These are phyloP conservation scores for Heritiera fomes DNA, from an alignment of 345 rosid species.

Conservation along the genomic window DNA sequence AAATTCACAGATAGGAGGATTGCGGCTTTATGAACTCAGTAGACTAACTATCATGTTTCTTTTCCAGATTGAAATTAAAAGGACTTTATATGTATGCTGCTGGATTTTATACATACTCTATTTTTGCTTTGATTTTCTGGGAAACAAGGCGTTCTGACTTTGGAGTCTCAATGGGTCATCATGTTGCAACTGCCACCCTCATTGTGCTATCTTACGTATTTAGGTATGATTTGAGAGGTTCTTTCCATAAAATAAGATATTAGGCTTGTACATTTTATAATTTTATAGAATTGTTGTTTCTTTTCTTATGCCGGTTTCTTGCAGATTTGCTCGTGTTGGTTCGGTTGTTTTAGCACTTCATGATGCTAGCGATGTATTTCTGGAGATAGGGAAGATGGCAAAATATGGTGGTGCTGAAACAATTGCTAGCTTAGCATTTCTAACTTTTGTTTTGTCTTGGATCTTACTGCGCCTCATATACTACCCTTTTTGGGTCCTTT, in stretches of 20 bases:
- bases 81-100: slow-evolving; percentile 85
- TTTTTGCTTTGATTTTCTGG: slow-evolving; percentile 95
- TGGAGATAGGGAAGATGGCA: slow-evolving; percentile 97
- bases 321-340: slow-evolving; percentile 91
- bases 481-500: slow-evolving; percentile 94
- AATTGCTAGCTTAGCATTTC: slow-evolving; percentile 69
- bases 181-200: slow-evolving; percentile 76
- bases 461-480: slow-evolving; percentile 81
- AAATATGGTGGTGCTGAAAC: slow-evolving; percentile 85
- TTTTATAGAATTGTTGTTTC: not conserved
- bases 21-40: slow-evolving; percentile 17
- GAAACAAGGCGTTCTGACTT: slow-evolving; percentile 99
- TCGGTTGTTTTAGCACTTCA: slow-evolving; percentile 92
- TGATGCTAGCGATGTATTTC: slow-evolving; percentile 90
- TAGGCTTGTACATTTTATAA: not conserved
- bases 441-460: slow-evolving; percentile 89
- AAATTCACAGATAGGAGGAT: not conserved
- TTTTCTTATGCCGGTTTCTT: slow-evolving; percentile 18
- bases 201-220: slow-evolving; percentile 81
- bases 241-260: not conserved
- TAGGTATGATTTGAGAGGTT: slow-evolving; percentile 44
- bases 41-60: slow-evolving; percentile 19
- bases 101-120: slow-evolving; percentile 95
- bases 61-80: slow-evolving; percentile 80
- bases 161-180: slow-evolving; percentile 98